Base-by-base conservation (phyloP, 2,329 filamentous ascomycete species). In the Colletotrichum sp. region DNA sequence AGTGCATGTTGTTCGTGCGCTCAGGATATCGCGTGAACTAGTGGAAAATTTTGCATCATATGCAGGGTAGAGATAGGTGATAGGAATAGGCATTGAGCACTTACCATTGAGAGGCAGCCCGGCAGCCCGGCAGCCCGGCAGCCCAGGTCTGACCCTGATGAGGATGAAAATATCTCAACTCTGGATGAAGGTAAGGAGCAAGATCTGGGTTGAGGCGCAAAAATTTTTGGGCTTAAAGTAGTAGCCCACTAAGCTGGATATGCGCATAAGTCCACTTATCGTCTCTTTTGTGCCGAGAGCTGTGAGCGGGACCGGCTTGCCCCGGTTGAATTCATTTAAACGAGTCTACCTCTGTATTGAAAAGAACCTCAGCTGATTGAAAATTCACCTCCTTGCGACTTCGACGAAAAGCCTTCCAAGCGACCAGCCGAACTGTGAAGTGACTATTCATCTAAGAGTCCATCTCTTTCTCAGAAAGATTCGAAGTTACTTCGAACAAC, bases 1-100 rank as follows among this genome's bases (percentile, higher is more conserved):
- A 93, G 91, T 94, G 92, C 92, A 94, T 94, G 92, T 93, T 88
- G 88, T 92, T 91, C 88, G 81, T 83, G 82, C 89, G 91, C 90
- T 92, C 91, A 89, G 88, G 87, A 80, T 79, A 80, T 92, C 89
- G 88, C 91, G 89, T 83, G 89, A 92, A 91, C 89, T 86, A 73
- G 89, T 91, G 88, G 89, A 87, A 85, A 83, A 80, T 78, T 83
- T 78, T 82, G 85, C 90, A 91, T 92, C 90, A 91, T 85, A 77
- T 70, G 75, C 70, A 43, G 36, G 34, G 55, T 55, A 72, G 68
- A 62, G 68, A 76, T 71, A 61, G 68, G 76, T 71, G 25, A 56
- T 71, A 60, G 64, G 39, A 22, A 22, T 48, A 52, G 52, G 15
- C 8, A 60, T 56, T 43, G 75, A 48, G 34, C 9, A 78, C 79